phyloP scores from a whole-genome alignment of 441 rosid species.

The Flueggea neowawraea region DNA sequence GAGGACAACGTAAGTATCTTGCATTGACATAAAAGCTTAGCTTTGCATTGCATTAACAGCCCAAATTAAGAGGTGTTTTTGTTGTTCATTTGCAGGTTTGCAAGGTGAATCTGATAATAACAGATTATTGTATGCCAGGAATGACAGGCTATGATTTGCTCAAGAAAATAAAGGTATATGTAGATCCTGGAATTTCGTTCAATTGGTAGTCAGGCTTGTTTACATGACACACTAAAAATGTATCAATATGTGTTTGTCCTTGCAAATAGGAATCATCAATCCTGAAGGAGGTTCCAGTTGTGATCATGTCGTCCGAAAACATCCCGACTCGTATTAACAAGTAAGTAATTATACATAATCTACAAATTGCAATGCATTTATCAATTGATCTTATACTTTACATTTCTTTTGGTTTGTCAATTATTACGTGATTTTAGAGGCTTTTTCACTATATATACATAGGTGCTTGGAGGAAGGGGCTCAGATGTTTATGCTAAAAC shows the following conservation, averaged over 20 bases:
- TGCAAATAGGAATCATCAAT: constrained; percentile 61
- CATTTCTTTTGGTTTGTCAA: too few species aligned
- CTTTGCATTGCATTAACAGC: neutral
- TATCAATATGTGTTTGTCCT: neutral
- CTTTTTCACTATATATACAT: neutral
- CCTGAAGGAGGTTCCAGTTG: constrained; percentile 79
- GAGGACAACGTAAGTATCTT: constrained; percentile 21
- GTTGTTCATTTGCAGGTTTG: constrained; percentile 34
- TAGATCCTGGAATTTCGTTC: too few species aligned
- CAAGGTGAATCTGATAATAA: constrained; percentile 70
- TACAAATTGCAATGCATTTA: too few species aligned
- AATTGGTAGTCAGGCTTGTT: too few species aligned
- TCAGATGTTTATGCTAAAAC: constrained; percentile 86
- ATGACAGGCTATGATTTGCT: constrained; percentile 92
- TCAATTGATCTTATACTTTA: too few species aligned
- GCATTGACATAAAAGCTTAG: neutral
- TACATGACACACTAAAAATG: too few species aligned
- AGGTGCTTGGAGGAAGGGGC: constrained; percentile 93
- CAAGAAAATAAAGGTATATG: constrained; percentile 67
- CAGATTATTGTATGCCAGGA: constrained; percentile 94
- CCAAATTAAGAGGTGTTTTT: neutral
- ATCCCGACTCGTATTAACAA: constrained; percentile 63
- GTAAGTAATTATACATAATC: constrained; percentile 32
- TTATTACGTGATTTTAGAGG: neutral
- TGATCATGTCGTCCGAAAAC: constrained; percentile 84